Evolutionary conservation across 2,329 filamentous ascomycete species (phyloP), one percentile per base, ranked within the genome.

Genomic region (Pseudocercospora fuligena): DNA sequence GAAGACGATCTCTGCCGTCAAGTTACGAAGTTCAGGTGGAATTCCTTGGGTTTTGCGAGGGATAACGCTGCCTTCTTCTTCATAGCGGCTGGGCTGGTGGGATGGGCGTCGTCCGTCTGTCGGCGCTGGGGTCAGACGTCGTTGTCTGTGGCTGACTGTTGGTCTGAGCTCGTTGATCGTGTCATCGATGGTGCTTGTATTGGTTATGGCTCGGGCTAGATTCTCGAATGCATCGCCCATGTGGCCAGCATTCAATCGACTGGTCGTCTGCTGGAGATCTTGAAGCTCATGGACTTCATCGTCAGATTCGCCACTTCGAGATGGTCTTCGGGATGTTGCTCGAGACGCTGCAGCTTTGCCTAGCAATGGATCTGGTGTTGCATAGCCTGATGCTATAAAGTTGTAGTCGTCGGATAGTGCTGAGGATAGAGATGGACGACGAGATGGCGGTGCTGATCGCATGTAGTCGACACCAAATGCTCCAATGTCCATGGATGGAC

Each of bases 1-100:
- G 54, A 82, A 77, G 23, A 82, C 68, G 29, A 82, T 68, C 60
- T 83, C 81, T 0, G 79, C 75, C 1, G 77, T 74, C 2, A 82
- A 75, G 61, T 75, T 82, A 23, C 74, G 69, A 6, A 82, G 70
- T 67, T 83, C 81, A 0, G 78, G 76, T 0, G 81, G 81, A 1
- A 73, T 56, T 21, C 72, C 71, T 56, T 74, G 72, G 2, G 68
- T 16, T 27, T 68, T 64, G 21, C 68, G 58, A 23, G 66, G 66
- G 14, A 64, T 47, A 9, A 0, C 21, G 27, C 14, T 33, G 7
- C 58, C 63, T 58, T 68, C 63, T 58, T 68, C 68, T 51, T 64
- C 66, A 40, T 25, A 60, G 8, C 43, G 29, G n/a, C 51, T 57
- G 5, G 68, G 60, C 19, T 61, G 59, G 21, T 67, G 33, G 14